These are phyloP conservation scores for Apiotrichum gracile DNA, from an alignment of 1,284 basidiomycete species.

Conservation along the genomic window DNA sequence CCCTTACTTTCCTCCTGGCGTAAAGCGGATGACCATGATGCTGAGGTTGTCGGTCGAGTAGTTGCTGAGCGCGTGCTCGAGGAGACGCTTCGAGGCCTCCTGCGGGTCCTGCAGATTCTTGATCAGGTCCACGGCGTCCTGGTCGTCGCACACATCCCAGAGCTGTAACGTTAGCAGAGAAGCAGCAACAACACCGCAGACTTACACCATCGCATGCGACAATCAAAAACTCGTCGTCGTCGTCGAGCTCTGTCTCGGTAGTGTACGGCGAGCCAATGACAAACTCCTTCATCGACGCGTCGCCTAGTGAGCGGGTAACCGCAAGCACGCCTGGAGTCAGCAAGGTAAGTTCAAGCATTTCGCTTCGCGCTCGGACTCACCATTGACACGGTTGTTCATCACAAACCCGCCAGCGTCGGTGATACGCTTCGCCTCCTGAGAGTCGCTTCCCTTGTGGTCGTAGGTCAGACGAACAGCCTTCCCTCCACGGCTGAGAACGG, in stretches of 20 bases:
- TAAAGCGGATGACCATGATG: conserved; percentile 13
- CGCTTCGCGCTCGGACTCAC: conserved; percentile 28
- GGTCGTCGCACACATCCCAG: conserved; percentile 94
- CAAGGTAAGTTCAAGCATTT: background rate
- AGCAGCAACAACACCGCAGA: conserved; percentile 15
- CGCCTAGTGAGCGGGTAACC: conserved; percentile 92
- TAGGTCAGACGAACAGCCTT: conserved; percentile 91
- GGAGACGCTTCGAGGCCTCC: conserved; percentile 67
- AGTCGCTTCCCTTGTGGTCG: conserved; percentile 97
- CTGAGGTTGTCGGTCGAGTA: conserved; percentile 22
- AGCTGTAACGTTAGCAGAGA: conserved; percentile 55
- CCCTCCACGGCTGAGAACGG: conserved; percentile 60
- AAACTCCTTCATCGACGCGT: conserved; percentile 99
- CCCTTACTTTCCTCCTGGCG: background rate
- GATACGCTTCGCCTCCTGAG: conserved; percentile 94
- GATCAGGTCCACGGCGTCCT: conserved; percentile 83
- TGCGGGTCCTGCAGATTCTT: conserved; percentile 71
- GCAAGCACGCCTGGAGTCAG: conserved; percentile 65
- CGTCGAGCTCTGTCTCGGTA: conserved; percentile 84
- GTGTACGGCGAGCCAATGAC: conserved; percentile 98
- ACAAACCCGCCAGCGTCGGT: conserved; percentile 97
- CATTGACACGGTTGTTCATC: conserved; percentile 96
- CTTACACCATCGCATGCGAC: conserved; percentile 95
- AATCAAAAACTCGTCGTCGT: conserved; percentile 90
- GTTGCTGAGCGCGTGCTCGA: conserved; percentile 78